These are phyloP conservation scores for Sarcocystis neurona DNA, from an alignment of 169 alveolate genomes.

Conservation along the genomic window DNA sequence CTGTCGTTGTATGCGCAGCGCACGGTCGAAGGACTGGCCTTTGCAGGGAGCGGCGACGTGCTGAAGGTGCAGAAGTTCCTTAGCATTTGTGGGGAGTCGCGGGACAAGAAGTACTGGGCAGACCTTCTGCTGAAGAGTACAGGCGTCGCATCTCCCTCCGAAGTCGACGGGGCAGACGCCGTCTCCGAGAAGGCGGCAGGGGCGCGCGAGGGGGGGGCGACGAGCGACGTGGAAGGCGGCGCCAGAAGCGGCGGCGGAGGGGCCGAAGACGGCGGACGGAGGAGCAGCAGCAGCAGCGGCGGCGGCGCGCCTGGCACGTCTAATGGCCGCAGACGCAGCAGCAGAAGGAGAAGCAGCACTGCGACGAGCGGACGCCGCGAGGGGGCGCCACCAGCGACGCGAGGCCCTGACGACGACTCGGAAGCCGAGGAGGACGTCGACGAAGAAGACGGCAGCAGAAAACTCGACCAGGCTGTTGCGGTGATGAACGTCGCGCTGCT, in stretches of 20 bases:
- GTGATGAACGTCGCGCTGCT: conserved; percentile 60
- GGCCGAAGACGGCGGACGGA: conserved; percentile 81
- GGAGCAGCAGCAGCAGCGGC: conserved; percentile 61
- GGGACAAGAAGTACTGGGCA: conserved; percentile 52
- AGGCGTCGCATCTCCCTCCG: not conserved
- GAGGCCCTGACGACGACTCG: too few species aligned
- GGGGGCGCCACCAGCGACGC: too few species aligned
- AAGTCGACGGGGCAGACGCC: not conserved
- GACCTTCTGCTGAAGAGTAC: not conserved
- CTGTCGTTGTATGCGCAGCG: conserved; percentile 64
- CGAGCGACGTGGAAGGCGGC: not conserved
- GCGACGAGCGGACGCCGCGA: conserved; percentile 62
- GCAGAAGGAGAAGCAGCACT: conserved; percentile 39
- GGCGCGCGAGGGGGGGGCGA: conserved; percentile 11
- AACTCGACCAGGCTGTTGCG: conserved; percentile 58
- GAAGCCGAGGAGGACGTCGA: conserved; percentile 45
- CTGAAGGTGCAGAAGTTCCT: conserved; percentile 93
- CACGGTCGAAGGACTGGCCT: conserved; percentile 88
- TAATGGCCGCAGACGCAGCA: conserved; percentile 26
- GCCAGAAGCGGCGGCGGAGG: conserved; percentile 23
- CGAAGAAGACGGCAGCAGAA: conserved; percentile 44
- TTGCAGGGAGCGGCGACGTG: conserved; percentile 98
- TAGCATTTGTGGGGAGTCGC: conserved; percentile 68
- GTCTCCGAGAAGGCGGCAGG: not conserved
- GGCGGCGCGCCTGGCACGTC: not conserved